Percentiles rank a stretch among this genome's conserved stretches.
These are phyloP conservation scores for Sporothrix mexicana DNA, from an alignment of 2,329 filamentous ascomycete genomes.

Conservation along the genomic window DNA sequence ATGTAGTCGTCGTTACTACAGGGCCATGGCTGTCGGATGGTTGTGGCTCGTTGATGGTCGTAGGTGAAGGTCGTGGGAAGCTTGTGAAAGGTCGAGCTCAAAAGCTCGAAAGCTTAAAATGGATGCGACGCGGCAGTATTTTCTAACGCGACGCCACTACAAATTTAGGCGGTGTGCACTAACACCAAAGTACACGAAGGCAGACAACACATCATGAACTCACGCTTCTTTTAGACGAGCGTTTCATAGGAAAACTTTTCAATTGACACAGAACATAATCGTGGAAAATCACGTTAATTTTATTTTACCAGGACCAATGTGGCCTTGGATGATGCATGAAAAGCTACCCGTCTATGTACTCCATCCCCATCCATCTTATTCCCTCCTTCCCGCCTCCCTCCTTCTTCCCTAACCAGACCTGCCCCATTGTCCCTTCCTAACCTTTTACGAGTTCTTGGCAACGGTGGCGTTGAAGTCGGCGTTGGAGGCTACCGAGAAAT, in stretches of 20 bases:
- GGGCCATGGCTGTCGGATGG: neutral
- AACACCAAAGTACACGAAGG: neutral
- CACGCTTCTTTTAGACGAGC: too few relatives aligned
- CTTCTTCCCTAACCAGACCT: neutral
- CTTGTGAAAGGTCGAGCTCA: neutral
- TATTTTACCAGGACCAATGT: neutral
- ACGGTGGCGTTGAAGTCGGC: slow-evolving; percentile 42
- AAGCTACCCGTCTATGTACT: neutral
- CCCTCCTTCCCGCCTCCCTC: neutral
- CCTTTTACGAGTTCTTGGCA: slow-evolving; percentile 21
- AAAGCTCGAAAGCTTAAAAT: slow-evolving; percentile 3
- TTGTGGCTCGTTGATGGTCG: neutral
- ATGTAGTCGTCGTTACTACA: neutral
- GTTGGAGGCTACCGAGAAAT: slow-evolving; percentile 45
- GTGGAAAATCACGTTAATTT: too few relatives aligned
- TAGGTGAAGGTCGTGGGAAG: neutral
- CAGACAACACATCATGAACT: neutral
- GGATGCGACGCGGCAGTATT: slow-evolving; percentile 23
- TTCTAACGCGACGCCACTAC: neutral
- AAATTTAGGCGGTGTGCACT: slow-evolving; percentile 23
- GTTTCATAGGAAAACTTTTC: too few relatives aligned
- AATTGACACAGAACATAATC: too few relatives aligned
- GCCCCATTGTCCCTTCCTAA: neutral
- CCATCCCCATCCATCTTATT: neutral
- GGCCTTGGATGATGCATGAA: neutral